Percentiles rank a stretch among this genome's conserved stretches.
Conservation (phyloP, 1,284 basidiomycete species). For the Porogramme epimiltina region DNA sequence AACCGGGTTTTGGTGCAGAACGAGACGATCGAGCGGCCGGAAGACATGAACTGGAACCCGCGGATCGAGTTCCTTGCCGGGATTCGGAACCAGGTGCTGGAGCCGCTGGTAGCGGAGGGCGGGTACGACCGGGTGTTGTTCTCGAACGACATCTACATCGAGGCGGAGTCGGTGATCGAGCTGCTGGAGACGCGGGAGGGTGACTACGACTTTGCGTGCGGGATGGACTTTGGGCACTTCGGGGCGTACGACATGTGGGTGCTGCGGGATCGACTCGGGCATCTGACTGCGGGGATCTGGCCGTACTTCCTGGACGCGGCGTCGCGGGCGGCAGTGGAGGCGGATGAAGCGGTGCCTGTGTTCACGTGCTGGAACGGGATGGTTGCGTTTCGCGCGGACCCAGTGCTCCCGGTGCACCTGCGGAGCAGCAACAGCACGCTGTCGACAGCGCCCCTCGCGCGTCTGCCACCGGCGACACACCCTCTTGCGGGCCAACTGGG, state of each 20-base stretch:
- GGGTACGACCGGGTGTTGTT: slow-evolving; percentile 49
- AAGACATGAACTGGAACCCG: slow-evolving; percentile 35
- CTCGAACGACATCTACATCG: slow-evolving; percentile 52
- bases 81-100: slow-evolving; percentile 47
- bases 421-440: slow-evolving; percentile 35
- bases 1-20: slow-evolving; percentile 38
- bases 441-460: slow-evolving; percentile 30
- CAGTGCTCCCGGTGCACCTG: slow-evolving; percentile 40
- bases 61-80: slow-evolving; percentile 48
- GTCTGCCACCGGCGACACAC: slow-evolving; percentile 17
- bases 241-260: slow-evolving; percentile 54
- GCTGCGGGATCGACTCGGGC: slow-evolving; percentile 41
- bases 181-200: slow-evolving; percentile 49
- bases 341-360: slow-evolving; percentile 48
- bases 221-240: slow-evolving; percentile 47
- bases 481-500: slow-evolving; percentile 30
- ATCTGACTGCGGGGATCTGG: slow-evolving; percentile 47
- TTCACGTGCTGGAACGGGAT: slow-evolving; percentile 60
- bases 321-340: slow-evolving; percentile 35
- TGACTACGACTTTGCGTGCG: slow-evolving; percentile 58
- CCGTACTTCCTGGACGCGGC: slow-evolving; percentile 50
- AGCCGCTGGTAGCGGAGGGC: slow-evolving; percentile 40
- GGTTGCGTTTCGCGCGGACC: slow-evolving; percentile 48
- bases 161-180: slow-evolving; percentile 46
- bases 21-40: slow-evolving; percentile 34